Conservation (phyloP, 192 early-diverging fungal genomes). For the Diversispora epigaea region DNA sequence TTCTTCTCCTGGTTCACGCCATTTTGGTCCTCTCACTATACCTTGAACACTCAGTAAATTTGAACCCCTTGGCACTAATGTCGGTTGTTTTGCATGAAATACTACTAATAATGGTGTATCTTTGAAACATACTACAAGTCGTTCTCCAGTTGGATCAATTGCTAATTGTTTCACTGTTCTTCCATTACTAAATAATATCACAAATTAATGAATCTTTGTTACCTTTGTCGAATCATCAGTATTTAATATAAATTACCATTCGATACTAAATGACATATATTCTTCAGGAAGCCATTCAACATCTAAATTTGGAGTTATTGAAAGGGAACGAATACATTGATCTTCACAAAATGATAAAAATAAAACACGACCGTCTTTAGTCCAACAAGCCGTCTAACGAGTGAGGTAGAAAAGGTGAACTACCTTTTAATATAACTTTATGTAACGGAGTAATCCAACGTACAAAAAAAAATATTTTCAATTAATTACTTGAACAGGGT, state of each 20-base stretch:
- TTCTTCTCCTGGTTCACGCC: neutral
- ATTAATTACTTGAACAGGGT: neutral
- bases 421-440: neutral
- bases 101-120: neutral
- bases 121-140: slow-evolving; percentile 12
- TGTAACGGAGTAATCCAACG: neutral
- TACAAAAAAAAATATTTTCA: neutral
- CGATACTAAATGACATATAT: neutral
- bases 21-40: slow-evolving; percentile 18
- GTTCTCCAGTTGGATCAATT: slow-evolving; percentile 26
- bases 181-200: neutral
- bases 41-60: neutral
- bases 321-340: neutral
- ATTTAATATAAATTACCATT: neutral
- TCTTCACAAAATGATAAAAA: neutral
- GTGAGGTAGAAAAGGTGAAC: neutral
- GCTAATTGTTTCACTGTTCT: neutral
- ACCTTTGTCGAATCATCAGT: neutral
- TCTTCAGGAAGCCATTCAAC: slow-evolving; percentile 12
- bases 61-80: neutral
- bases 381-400: slow-evolving; percentile 28
- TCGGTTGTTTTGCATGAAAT: slow-evolving; percentile 13
- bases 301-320: slow-evolving; percentile 17
- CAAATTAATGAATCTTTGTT: neutral
- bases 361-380: neutral